phyloP scores from a whole-genome alignment of 345 rosid species.

The Eutrema heterophyllum region DNA sequence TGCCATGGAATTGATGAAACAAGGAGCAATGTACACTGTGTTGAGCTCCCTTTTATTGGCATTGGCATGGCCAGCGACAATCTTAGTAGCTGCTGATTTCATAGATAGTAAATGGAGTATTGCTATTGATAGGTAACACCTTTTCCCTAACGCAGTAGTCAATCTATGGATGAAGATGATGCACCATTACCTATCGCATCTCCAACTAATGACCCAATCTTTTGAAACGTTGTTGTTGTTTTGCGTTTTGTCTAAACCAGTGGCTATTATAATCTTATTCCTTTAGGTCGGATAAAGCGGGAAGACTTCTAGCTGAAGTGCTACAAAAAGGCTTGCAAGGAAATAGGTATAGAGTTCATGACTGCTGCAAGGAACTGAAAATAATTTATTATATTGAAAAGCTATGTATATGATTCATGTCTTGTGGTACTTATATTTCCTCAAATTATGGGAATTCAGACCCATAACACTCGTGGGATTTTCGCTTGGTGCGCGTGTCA shows the following conservation, averaged over 20 bases:
- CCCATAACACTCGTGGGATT: slow-evolving; percentile 90
- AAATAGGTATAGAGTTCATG: slow-evolving; percentile 52
- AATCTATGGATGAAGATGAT: neutral
- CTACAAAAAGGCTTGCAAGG: slow-evolving; percentile 87
- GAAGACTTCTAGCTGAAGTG: slow-evolving; percentile 86
- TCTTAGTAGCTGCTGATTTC: slow-evolving; percentile 77
- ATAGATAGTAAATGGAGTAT: slow-evolving; percentile 94
- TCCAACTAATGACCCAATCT: neutral
- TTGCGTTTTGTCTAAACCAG: neutral
- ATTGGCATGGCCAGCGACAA: slow-evolving; percentile 87
- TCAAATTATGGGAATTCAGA: slow-evolving; percentile 55
- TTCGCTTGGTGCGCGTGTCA: slow-evolving; percentile 90
- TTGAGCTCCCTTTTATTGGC: slow-evolving; percentile 71
- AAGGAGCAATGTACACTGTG: slow-evolving; percentile 98
- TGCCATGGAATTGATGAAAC: slow-evolving; percentile 80
- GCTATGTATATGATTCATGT: neutral
- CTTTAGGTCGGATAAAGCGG: slow-evolving; percentile 85
- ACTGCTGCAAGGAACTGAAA: slow-evolving; percentile 1
- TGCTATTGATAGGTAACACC: slow-evolving; percentile 75
- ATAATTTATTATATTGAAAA: neutral
- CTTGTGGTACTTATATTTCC: neutral
- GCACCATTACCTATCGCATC: neutral
- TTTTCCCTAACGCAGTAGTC: neutral
- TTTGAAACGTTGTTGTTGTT: neutral
- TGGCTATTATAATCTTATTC: slow-evolving; percentile 7